Conservation (phyloP, 768 basidiomycete species). For the Termitomyces sp. region DNA sequence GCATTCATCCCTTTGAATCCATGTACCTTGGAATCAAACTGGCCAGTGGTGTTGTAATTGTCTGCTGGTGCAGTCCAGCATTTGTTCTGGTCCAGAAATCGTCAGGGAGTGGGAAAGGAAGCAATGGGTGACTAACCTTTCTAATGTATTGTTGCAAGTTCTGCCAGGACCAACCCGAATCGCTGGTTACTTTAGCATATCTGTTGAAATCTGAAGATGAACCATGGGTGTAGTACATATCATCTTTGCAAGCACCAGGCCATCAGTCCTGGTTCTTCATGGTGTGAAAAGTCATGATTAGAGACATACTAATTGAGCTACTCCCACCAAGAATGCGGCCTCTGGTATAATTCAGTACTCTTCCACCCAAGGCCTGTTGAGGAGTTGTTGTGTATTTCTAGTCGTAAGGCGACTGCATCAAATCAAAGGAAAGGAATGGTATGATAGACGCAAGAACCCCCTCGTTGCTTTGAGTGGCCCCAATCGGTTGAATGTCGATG, state of each 20-base stretch:
- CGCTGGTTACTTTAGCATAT: not conserved
- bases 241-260: not conserved
- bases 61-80: slow-evolving; percentile 31
- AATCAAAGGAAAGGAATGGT: not conserved
- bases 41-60: slow-evolving; percentile 30
- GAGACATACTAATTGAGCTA: slow-evolving; percentile 25
- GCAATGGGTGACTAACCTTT: not conserved
- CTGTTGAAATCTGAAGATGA: not conserved
- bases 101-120: not conserved
- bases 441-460: not conserved
- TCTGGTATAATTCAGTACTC: slow-evolving; percentile 18
- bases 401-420: not conserved
- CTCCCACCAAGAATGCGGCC: slow-evolving; percentile 29
- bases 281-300: not conserved
- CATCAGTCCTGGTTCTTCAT: not conserved
- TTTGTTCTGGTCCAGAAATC: slow-evolving; percentile 27
- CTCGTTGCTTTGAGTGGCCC: not conserved
- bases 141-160: not conserved
- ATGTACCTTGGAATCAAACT: slow-evolving; percentile 34
- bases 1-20: slow-evolving; percentile 27
- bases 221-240: not conserved
- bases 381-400: not conserved
- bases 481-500: not conserved
- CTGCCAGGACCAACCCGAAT: not conserved
- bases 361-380: not conserved